phyloP scores from a whole-genome alignment of 1,139 yeast species.

The Protomyces pachydermus region DNA sequence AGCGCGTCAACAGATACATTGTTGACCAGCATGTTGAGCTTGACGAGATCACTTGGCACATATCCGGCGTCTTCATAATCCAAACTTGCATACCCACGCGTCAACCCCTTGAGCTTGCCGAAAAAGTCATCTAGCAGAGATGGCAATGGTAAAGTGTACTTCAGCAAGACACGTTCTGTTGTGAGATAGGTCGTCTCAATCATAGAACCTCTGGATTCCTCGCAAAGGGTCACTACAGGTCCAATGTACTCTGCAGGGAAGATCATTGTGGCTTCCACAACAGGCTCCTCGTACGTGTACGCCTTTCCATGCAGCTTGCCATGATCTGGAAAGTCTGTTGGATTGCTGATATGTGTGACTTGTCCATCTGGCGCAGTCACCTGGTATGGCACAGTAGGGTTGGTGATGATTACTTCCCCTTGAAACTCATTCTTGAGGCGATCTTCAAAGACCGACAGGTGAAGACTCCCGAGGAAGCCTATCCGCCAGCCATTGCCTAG shows the following conservation, averaged over 20 bases:
- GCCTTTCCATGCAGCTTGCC: constrained; percentile 36
- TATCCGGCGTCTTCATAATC: constrained; percentile 96
- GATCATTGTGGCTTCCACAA: constrained; percentile 84
- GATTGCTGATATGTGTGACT: constrained; percentile 69
- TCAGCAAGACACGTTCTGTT: constrained; percentile 66
- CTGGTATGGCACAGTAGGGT: constrained; percentile 93
- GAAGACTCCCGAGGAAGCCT: constrained; percentile 89
- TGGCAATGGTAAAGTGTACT: constrained; percentile 76
- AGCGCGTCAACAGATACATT: constrained; percentile 89
- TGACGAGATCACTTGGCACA: constrained; percentile 69
- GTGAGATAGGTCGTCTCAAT: constrained; percentile 70
- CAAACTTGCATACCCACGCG: constrained; percentile 87
- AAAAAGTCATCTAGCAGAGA: constrained; percentile 92
- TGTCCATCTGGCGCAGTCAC: constrained; percentile 60
- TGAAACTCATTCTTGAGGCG: constrained; percentile 90
- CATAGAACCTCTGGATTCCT: constrained; percentile 76
- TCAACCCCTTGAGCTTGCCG: constrained; percentile 82
- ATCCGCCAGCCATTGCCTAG: constrained; percentile 96
- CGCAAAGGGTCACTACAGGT: constrained; percentile 77
- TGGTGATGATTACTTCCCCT: constrained; percentile 82
- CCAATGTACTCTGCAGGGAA: constrained; percentile 89
- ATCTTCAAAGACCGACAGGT: constrained; percentile 91
- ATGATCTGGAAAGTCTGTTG: constrained; percentile 80
- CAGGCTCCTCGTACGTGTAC: constrained; percentile 69
- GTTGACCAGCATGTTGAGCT: constrained; percentile 81